These are phyloP conservation scores for Nitzschia sp. DNA, from an alignment of 108 stramenopile species.

Conservation along the genomic window DNA sequence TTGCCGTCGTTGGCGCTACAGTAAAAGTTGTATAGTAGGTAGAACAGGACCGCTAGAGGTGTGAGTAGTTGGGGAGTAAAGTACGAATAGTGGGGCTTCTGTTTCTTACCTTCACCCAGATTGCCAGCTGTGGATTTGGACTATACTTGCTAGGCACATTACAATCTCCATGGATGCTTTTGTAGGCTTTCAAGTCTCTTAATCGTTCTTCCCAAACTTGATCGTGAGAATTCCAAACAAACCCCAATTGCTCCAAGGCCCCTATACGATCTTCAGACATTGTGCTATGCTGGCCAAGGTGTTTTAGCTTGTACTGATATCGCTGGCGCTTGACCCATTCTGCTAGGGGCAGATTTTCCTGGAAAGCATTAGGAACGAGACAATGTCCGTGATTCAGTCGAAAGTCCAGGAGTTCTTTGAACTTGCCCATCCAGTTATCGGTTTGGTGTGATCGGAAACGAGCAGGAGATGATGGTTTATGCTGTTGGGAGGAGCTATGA, in stretches of 20 bases:
- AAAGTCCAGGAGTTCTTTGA: constrained; percentile 32
- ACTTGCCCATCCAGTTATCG: constrained; percentile 36
- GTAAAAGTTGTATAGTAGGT: too few relatives aligned
- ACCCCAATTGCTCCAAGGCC: constrained; percentile 45
- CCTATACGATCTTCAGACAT: constrained; percentile 52
- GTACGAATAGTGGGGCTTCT: background rate
- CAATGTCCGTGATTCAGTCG: constrained; percentile 32
- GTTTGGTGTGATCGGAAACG: constrained; percentile 24
- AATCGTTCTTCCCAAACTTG: constrained; percentile 34
- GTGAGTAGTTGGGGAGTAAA: too few relatives aligned
- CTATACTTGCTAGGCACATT: constrained; percentile 35
- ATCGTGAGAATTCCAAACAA: constrained; percentile 54
- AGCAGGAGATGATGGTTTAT: background rate
- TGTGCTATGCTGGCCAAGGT: constrained; percentile 26
- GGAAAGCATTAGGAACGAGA: constrained; percentile 32
- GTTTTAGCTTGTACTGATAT: constrained; percentile 37
- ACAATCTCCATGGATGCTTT: constrained; percentile 21
- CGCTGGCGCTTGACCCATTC: constrained; percentile 49
- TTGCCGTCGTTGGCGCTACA: constrained; percentile 34
- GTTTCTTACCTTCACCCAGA: constrained; percentile 39
- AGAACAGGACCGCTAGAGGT: too few relatives aligned
- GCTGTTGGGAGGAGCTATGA: background rate
- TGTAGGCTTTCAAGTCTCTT: constrained; percentile 31
- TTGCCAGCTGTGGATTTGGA: constrained; percentile 31
- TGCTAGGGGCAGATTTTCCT: constrained; percentile 37